Percentiles rank a stretch among this genome's conserved stretches.
phyloP scores from a whole-genome alignment of 1,284 basidiomycete species.

The Ceratobasidium sp. region DNA sequence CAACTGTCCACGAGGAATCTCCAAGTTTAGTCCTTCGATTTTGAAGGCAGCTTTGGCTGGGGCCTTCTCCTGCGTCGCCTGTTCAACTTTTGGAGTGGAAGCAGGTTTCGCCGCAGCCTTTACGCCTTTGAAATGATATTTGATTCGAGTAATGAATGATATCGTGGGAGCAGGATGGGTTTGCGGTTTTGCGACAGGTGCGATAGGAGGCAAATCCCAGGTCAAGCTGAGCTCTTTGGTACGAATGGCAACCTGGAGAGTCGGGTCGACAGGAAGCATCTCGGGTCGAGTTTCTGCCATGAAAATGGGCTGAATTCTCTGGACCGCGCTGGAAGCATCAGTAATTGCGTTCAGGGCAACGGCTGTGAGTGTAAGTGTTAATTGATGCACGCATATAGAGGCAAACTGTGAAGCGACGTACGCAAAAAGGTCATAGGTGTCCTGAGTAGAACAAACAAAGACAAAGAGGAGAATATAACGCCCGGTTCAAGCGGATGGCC shows the following conservation, averaged over 20 bases:
- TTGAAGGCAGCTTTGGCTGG: conserved; percentile 53
- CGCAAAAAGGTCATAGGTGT: conserved; percentile 77
- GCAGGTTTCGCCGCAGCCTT: background rate
- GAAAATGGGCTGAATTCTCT: conserved; percentile 73
- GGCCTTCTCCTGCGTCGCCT: conserved; percentile 49
- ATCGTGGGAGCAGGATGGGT: conserved; percentile 48
- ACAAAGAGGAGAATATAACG: conserved; percentile 82
- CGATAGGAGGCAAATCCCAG: conserved; percentile 80
- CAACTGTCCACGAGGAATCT: conserved; percentile 70
- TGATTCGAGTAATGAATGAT: conserved; percentile 48
- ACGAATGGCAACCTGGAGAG: conserved; percentile 66
- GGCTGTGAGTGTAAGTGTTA: conserved; percentile 55
- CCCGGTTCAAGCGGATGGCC: conserved; percentile 72
- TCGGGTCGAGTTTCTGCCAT: conserved; percentile 70
- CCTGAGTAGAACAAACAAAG: conserved; percentile 80
- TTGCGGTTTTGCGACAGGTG: conserved; percentile 45
- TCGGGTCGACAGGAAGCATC: conserved; percentile 54
- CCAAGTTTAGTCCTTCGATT: conserved; percentile 66
- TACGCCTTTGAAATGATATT: conserved; percentile 43
- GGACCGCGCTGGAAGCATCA: conserved; percentile 79
- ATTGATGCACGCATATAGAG: background rate
- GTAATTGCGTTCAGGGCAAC: conserved; percentile 77
- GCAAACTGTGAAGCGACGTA: conserved; percentile 49
- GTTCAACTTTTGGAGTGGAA: conserved; percentile 26
- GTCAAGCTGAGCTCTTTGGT: conserved; percentile 75